Base-by-base conservation (phyloP, 78 protist species). In the Guillardia theta region DNA sequence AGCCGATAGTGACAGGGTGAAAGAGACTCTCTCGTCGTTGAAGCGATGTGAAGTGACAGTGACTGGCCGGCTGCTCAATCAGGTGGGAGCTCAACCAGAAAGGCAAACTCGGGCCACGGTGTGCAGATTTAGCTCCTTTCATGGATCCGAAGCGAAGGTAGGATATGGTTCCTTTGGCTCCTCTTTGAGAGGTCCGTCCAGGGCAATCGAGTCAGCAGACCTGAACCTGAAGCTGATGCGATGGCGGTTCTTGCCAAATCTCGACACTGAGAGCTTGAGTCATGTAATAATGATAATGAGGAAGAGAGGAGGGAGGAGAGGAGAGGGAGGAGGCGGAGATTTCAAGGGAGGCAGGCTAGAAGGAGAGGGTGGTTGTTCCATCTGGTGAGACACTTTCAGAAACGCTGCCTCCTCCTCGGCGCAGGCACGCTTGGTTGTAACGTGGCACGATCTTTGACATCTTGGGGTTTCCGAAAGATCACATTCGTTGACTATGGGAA, bases 381-480 rank as follows among this genome's bases (percentile, higher is more conserved):
- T n/a, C n/a, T n/a, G n/a, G n/a, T n/a, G n/a, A n/a, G n/a, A n/a
- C n/a, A n/a, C 27, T 58, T 58, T 6, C 70, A 58, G 70, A 30
- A 27, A 30, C 70, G 27, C 39, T 58, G 70, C 70, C 70, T 58
- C 1, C 70, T 99, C 19, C 88, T 99, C 43, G 99, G 99, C 36
- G 88, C 99, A 0, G 99, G 99, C 70, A 99, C 99, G 1, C 97
- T 99, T n/a, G 99, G 99, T 76, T 99, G 99, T 93, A 96, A 97
- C 76, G 99, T 99, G 22, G 99, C 99, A 0, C 93, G 99, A 5
- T 48, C 96, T 37, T 96, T 98, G 33, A 78, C 98, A 95, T 97
- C 64, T 37, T 24, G 41, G n/a, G 64, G 43, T 24, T 22, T 44
- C 44, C 15, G 53, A 58, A 48, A 96, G 27, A 94, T 99, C 43